These are phyloP conservation scores for Pseudomonodictys pantanalensis DNA, from an alignment of 495 filamentous ascomycete genomes.

Conservation along the genomic window DNA sequence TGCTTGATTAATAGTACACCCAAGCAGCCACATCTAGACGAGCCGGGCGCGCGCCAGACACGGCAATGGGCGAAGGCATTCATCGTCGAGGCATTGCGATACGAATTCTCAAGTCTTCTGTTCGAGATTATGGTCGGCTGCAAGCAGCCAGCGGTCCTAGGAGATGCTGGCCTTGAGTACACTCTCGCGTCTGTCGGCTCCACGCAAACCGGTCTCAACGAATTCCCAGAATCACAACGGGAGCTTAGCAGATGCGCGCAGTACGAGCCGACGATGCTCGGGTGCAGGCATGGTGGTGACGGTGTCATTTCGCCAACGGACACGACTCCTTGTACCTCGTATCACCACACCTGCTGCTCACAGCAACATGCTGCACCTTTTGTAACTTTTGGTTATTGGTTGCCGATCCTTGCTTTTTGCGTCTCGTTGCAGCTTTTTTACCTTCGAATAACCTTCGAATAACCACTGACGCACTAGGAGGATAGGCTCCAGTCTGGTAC, in stretches of 20 bases:
- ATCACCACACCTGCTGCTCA: not conserved
- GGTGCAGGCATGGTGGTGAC: slow-evolving; percentile 1
- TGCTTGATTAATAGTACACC: slow-evolving; percentile 10
- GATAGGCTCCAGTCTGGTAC: not conserved
- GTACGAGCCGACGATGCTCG: not conserved
- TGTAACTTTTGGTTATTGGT: slow-evolving; percentile 20
- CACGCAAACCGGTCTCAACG: too few species aligned
- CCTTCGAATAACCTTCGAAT: not conserved
- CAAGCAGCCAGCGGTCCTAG: not conserved
- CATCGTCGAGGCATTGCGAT: too few species aligned
- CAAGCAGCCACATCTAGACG: slow-evolving; percentile 3
- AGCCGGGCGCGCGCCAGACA: not conserved
- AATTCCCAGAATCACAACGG: not conserved
- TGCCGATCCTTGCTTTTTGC: slow-evolving; percentile 21
- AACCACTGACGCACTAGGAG: not conserved
- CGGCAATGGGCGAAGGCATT: not conserved
- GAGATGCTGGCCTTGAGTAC: too few species aligned
- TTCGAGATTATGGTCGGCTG: too few species aligned
- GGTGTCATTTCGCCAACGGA: slow-evolving; percentile 10
- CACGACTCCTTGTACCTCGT: slow-evolving; percentile 10
- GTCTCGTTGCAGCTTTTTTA: slow-evolving; percentile 2
- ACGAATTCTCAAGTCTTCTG: too few species aligned
- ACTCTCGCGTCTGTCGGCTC: too few species aligned
- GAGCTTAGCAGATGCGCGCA: not conserved
- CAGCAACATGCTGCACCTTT: slow-evolving; percentile 11